Evolutionary conservation across 2,329 filamentous ascomycete genomes (phyloP), one percentile per base, ranked within the genome.

Genomic region (Botrytis medusae): DNA sequence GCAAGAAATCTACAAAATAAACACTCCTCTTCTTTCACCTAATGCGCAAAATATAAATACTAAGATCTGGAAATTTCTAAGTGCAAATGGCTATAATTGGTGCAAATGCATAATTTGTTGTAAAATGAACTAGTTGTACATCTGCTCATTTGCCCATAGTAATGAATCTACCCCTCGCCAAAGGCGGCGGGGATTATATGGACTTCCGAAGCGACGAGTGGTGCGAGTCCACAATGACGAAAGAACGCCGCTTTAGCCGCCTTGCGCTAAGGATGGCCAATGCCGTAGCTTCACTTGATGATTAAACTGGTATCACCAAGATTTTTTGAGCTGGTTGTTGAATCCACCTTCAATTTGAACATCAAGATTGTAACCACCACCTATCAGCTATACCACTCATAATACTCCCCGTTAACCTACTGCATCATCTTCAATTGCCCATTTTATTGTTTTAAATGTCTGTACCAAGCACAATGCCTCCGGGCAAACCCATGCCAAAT

Each of bases 391-490:
- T 60, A 73, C 63, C 71, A 69, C 69, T 75, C 75, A 74, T 57
- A 75, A 76, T 77, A 67, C 72, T 77, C 68, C 57, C 44, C 48
- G 32, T 20, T 29, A 59, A 73, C 71, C 74, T 76, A 54, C 48
- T 67, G 72, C 72, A 54, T 73, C 72, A 76, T 74, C 73, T 77
- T 67, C 73, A 78, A 77, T 78, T 77, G 75, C 61, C 65, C 46
- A 61, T 44, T 75, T 77, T 73, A 77, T 75, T 37, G 14, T 37
- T 70, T 74, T 73, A 73, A 63, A 81, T 81, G 79, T 76, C 79
- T 76, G 74, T 75, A 29, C 79, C 75, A 64, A 74, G 65, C 46
- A 74, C 76, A 78, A 77, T 79, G 73, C 75, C 76, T 71, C 74
- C 74, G 69, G 78, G 77, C 74, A 77, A 73, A 64, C 74, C 68